phyloP scores from a whole-genome alignment of 805 yeast species.

The Lipomyces yamanashiensis region DNA sequence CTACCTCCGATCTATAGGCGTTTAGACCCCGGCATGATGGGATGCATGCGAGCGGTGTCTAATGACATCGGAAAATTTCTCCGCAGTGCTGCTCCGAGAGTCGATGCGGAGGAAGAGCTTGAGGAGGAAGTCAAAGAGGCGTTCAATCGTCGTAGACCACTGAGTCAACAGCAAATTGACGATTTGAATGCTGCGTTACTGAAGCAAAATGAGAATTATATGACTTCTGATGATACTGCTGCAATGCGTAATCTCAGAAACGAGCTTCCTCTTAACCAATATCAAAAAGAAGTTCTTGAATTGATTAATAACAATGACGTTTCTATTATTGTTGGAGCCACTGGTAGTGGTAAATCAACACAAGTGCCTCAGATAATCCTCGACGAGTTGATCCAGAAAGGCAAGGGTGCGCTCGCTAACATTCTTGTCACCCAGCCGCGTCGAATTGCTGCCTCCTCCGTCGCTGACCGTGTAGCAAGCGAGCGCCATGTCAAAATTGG shows the following conservation, averaged over 20 bases:
- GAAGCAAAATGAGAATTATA: conserved; percentile 5
- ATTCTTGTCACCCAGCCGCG: conserved; percentile 40
- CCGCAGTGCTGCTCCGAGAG: neutral
- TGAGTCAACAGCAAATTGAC: neutral
- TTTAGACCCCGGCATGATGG: neutral
- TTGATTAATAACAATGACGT: conserved; percentile 32
- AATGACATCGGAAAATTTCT: conserved; percentile 12
- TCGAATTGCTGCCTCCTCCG: conserved; percentile 50
- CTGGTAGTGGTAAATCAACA: conserved; percentile 41
- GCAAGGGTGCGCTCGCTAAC: conserved; percentile 33
- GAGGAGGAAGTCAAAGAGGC: conserved; percentile 6
- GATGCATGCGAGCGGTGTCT: conserved; percentile 16
- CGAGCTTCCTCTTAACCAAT: conserved; percentile 26
- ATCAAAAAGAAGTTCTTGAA: conserved; percentile 23
- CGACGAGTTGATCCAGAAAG: conserved; percentile 31
- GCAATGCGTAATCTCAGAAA: conserved; percentile 22
- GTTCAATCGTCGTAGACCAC: neutral
- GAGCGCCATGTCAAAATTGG: conserved; percentile 71
- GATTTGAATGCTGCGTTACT: neutral
- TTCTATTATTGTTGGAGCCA: conserved; percentile 37
- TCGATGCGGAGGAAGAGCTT: conserved; percentile 5
- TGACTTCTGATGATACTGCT: neutral
- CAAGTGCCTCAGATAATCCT: conserved; percentile 39
- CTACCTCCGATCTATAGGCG: conserved; percentile 18
- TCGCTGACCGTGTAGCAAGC: conserved; percentile 73